phyloP scores from a whole-genome alignment of 768 basidiomycete species.

The Boletus tomentosulus region DNA sequence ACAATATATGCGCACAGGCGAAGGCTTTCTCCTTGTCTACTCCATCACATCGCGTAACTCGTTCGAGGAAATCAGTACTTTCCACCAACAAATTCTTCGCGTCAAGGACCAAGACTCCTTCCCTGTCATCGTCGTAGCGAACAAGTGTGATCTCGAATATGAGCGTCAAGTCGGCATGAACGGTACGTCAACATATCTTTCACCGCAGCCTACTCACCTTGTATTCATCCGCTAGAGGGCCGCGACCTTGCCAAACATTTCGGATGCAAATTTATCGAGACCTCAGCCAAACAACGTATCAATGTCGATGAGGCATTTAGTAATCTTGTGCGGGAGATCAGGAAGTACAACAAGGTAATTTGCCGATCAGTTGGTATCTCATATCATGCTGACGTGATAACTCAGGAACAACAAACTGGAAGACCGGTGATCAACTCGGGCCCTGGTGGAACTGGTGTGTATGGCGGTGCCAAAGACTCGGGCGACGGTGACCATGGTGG shows the following conservation, averaged over 20 bases:
- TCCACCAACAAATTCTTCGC: slow-evolving; percentile 93
- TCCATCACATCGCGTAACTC: slow-evolving; percentile 97
- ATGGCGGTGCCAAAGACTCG: slow-evolving; percentile 40
- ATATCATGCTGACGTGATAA: slow-evolving; percentile 5
- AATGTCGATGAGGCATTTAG: slow-evolving; percentile 96
- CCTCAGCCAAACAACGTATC: slow-evolving; percentile 93
- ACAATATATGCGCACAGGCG: slow-evolving; percentile 94
- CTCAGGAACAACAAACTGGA: slow-evolving; percentile 73
- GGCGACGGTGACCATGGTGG: slow-evolving; percentile 51
- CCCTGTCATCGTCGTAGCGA: slow-evolving; percentile 96
- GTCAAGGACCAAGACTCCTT: slow-evolving; percentile 96
- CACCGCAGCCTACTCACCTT: background rate
- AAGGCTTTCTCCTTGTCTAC: slow-evolving; percentile 97
- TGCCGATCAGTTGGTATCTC: background rate
- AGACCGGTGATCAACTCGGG: slow-evolving; percentile 54
- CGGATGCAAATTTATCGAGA: slow-evolving; percentile 92
- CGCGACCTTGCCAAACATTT: slow-evolving; percentile 94
- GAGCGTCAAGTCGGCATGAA: slow-evolving; percentile 96
- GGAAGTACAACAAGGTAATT: slow-evolving; percentile 86
- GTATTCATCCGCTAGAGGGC: slow-evolving; percentile 64
- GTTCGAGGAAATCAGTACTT: slow-evolving; percentile 94
- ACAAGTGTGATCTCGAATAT: slow-evolving; percentile 94
- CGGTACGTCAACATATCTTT: slow-evolving; percentile 44
- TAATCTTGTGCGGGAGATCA: slow-evolving; percentile 89
- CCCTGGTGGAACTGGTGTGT: slow-evolving; percentile 44